Base-by-base conservation (phyloP, 2,329 filamentous ascomycete genomes). In the Lecanicillium sp. region DNA sequence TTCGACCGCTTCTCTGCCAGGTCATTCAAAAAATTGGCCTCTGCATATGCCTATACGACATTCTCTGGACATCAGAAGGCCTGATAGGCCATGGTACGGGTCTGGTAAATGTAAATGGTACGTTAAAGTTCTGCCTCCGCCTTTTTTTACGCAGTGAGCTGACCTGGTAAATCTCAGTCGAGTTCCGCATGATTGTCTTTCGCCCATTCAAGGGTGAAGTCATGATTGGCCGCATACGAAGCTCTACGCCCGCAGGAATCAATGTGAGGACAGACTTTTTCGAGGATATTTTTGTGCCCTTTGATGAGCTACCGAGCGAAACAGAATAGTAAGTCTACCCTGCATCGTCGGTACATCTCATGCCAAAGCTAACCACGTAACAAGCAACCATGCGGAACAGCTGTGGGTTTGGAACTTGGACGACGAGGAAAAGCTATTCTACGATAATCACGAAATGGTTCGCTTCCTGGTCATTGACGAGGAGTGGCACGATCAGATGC, bases 161-260 rank as follows among this genome's bases (percentile, higher is more conserved):
- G 28, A 30, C 17, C 8, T 5, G 13, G n/a, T n/a, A n/a, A n/a
- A n/a, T 11, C 6, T 12, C 47, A 92, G 90, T 94, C 36, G 88
- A 94, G 58, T 98, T 97, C 55, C 84, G 88, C 17, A 72, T 98
- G 55, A 73, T 96, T 14, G 88, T 98, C 20, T 98, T 97, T 60
- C 81, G 92, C 17, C 92, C 92, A 0, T 97, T 96, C 68, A 94
- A 94, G 57, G 87, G 87, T 34, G 92, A 98, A 59, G 87, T 96
- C 43, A 74, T 98, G 53, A 71, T 86, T 32, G 92, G 86, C 13
- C 82, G 80, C 47, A 96, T 98, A 60, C 81, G 81, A 46, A 81
- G 79, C 47, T 81, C 81, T 27, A 82, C 75, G 1, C 71, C 79
- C 7, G 68, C 80, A 2, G 88, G 85, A 28, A 87, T 94, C 52